phyloP scores from a whole-genome alignment of 805 yeast species.

The Myxozyma lipomycoides region DNA sequence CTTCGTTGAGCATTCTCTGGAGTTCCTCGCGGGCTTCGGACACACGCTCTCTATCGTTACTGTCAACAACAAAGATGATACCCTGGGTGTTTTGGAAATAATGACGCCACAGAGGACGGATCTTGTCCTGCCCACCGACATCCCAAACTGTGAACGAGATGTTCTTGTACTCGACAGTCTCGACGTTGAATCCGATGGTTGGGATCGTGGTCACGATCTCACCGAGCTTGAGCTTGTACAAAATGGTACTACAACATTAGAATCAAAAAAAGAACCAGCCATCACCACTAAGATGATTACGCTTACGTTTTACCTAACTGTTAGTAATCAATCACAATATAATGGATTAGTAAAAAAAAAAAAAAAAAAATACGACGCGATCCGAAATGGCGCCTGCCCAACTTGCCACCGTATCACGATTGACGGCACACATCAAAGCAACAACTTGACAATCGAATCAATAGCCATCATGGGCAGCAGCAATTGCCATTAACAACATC shows the following conservation, averaged over 20 bases:
- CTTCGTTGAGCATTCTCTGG: slow-evolving; percentile 71
- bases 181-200: slow-evolving; percentile 67
- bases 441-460: background rate
- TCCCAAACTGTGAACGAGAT: slow-evolving; percentile 88
- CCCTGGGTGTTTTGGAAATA: slow-evolving; percentile 93
- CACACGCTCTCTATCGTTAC: slow-evolving; percentile 66
- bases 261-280: background rate
- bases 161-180: slow-evolving; percentile 75
- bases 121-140: slow-evolving; percentile 92
- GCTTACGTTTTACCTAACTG: slow-evolving; percentile 27
- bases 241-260: slow-evolving; percentile 47
- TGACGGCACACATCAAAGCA: background rate
- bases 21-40: slow-evolving; percentile 76
- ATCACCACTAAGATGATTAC: no score
- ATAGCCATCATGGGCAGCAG: no score
- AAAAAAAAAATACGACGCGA: slow-evolving; percentile 3
- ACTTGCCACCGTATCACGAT: background rate
- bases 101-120: slow-evolving; percentile 92
- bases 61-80: slow-evolving; percentile 83
- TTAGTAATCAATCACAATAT: background rate
- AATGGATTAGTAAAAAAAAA: background rate
- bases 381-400: background rate
- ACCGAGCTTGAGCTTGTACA: slow-evolving; percentile 57
- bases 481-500: no score
- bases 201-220: slow-evolving; percentile 71